Base-by-base conservation (phyloP, 495 filamentous ascomycete genomes). In the Annulohypoxylon maeteangense region DNA sequence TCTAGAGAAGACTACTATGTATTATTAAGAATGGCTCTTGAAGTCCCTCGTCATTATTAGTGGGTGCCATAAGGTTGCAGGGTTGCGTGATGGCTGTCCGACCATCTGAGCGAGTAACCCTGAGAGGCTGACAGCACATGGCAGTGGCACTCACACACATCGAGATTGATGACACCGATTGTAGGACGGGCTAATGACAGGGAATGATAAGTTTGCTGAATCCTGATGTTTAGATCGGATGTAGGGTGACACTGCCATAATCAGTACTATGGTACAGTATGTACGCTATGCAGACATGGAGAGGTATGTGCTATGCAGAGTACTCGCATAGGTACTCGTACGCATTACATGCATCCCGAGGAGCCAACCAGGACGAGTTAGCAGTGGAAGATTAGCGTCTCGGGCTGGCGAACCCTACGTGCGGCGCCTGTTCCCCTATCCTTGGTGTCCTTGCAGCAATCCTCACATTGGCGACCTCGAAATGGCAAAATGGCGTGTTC, bases 51-150 rank as follows among this genome's bases (percentile, higher is more conserved):
- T 58, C 67, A 58, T 68, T 45, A 18, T 60, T 65, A 67, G 64
- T 60, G 60, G 38, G 40, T 40, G 36, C 45, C 27, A 34, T 56
- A 48, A 25, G 57, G 64, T 67, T 71, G 29, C 57, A 63, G 38
- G 70, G 59, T 50, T 47, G 58, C 40, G 40, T 55, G 59, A 36
- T 44, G 44, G 68, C 70, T 61, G 61, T 25, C 65, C 57, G 62
- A 55, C 12, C 45, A 44, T 62, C 40, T 50, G 65, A 63, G 38
- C 57, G 69, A 71, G 63, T 71, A 60, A 65, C 61, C 56, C 65
- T 42, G 56, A 59, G 61, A 62, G 70, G 70, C 65, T 73, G 61
- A 73, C 65, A 59, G 65, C 70, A 73, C 70, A 73, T 73, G 70
- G 70, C 70, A 72, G 31, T 65, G 70, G 12, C 61, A 69, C 60